A percentile compares a stretch with the other conserved stretches of the same genome.
phyloP scores from a whole-genome alignment of 768 basidiomycete genomes.

The Suillus luteus region DNA sequence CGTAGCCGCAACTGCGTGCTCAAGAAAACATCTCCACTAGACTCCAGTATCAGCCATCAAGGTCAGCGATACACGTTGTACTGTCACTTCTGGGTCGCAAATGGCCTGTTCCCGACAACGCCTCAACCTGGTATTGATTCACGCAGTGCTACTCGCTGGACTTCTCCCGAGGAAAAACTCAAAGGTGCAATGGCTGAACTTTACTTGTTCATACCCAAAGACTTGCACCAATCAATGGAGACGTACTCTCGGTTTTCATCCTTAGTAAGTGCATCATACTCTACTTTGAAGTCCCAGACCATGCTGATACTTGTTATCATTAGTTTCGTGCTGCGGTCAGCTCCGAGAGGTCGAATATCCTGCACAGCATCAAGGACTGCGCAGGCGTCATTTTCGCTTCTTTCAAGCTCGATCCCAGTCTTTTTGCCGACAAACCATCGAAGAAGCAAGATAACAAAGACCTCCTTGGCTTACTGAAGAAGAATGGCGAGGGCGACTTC shows the following conservation, averaged over 20 bases:
- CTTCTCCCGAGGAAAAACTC: slow-evolving; percentile 2
- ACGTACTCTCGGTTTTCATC: neutral
- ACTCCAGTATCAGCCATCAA: slow-evolving; percentile 5
- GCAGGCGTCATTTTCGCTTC: slow-evolving; percentile 4
- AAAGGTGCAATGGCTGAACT: slow-evolving; percentile 8
- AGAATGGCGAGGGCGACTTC: neutral
- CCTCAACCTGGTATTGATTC: slow-evolving; percentile 5
- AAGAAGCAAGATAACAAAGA: neutral
- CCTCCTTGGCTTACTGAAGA: slow-evolving; percentile 5
- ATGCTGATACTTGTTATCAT: slow-evolving; percentile 4
- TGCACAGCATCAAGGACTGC: slow-evolving; percentile 10
- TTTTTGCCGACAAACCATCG: neutral
- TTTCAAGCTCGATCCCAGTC: neutral
- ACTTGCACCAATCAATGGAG: neutral
- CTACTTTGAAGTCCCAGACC: neutral
- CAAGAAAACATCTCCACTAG: slow-evolving; percentile 3
- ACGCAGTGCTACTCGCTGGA: slow-evolving; percentile 1
- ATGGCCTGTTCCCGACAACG: neutral
- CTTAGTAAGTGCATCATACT: neutral
- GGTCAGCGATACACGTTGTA: slow-evolving; percentile 4
- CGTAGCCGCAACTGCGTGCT: neutral
- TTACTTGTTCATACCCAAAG: slow-evolving; percentile 4
- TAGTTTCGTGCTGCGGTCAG: slow-evolving; percentile 2
- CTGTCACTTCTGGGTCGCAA: slow-evolving; percentile 4
- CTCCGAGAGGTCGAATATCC: slow-evolving; percentile 4